These are phyloP conservation scores for Pestalotiopsis sp. DNA, from an alignment of 2,329 filamentous ascomycete species.

Conservation along the genomic window DNA sequence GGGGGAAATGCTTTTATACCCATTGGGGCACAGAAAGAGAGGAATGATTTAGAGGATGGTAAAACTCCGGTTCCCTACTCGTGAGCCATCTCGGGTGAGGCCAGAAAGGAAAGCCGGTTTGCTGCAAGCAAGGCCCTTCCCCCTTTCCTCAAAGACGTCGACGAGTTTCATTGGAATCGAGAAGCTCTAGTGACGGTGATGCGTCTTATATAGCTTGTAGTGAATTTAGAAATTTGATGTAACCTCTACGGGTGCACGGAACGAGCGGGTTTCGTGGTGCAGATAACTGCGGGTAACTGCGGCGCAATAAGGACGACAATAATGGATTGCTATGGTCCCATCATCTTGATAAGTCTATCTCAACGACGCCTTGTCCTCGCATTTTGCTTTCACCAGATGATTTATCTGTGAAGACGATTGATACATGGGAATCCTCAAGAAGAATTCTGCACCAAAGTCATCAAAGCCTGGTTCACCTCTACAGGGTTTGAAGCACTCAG, in stretches of 20 bases:
- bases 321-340: too few relatives aligned
- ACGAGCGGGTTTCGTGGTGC: not conserved
- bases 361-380: not conserved
- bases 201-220: not conserved
- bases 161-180: not conserved
- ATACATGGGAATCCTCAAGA: not conserved
- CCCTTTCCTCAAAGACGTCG: not conserved
- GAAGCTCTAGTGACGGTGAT: not conserved
- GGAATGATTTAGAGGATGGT: not conserved
- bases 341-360: not conserved
- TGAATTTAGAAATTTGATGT: not conserved
- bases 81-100: not conserved
- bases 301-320: too few relatives aligned
- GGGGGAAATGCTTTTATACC: not conserved
- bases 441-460: conserved; percentile 4
- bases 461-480: conserved; percentile 33
- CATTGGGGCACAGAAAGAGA: not conserved
- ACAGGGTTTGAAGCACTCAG: conserved; percentile 50
- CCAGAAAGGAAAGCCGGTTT: not conserved
- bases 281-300: too few relatives aligned
- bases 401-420: not conserved
- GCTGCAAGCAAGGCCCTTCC: not conserved
- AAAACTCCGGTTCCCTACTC: not conserved
- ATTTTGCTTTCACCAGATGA: not conserved
- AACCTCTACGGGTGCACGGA: not conserved